Evolutionary conservation across 768 basidiomycete genomes (phyloP), one percentile per base, ranked within the genome.

Genomic region (Hericium rajendrae): DNA sequence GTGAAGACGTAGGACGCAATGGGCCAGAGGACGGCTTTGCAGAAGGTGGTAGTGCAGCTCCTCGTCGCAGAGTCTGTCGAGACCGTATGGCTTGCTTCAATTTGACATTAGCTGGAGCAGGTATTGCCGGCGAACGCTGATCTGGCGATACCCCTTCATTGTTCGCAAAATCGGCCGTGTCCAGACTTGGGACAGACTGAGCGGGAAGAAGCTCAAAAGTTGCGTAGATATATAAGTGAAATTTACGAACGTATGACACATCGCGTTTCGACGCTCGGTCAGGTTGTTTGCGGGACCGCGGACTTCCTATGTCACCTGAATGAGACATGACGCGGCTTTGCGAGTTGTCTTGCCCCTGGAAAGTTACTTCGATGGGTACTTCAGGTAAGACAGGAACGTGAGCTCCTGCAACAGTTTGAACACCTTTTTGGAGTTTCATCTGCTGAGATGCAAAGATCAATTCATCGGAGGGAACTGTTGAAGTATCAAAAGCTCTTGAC

Each of bases 201-300:
- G 38, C 6, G 26, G 3, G 26, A 37, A 28, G 16, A 41, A 40
- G 18, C 10, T n/a, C 54, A 20, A 60, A 43, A 16, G 22, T 20
- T 48, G 12, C 9, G 48, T 16, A 32, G 41, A 37, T 26, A 28
- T 20, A 22, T 48, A 28, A 13, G 6, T 32, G 18, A 49, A 16
- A 28, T 38, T 15, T 12, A 18, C 60, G 40, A 51, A 63, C 62
- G 52, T 61, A 63, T 53, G 38, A 54, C 18, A 63, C 38, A 20
- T 61, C 57, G 26, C 60, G 57, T 32, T 63, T 63, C 26, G 62
- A 63, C 28, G 62, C 62, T 10, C 62, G 60, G 12, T 57, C 51
- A 12, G 62, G 62, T 41, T 63, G 62, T 38, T 55, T 63, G 13
- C 62, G 60, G 48, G 54, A 60, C 11, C 60, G 48, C 39, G 20